Conservation (phyloP, 2,329 filamentous ascomycete genomes). For the Celoporthe dispersa region DNA sequence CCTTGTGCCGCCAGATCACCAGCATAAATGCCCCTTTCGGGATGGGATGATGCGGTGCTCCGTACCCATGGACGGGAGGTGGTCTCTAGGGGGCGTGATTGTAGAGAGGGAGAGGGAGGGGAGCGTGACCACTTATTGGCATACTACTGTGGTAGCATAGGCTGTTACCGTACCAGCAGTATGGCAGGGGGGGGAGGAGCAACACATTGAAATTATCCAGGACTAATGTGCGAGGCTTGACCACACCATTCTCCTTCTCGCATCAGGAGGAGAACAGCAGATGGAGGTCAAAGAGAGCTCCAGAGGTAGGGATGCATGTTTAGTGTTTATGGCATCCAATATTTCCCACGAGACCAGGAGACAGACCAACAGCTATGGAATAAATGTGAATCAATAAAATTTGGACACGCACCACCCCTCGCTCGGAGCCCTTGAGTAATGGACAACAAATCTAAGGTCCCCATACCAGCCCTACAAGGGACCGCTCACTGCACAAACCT, state of each 20-base stretch:
- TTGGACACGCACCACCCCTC: neutral
- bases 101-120: conserved; percentile 14
- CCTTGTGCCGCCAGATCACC: conserved; percentile 22
- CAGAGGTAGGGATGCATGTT: neutral
- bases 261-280: too few relatives aligned
- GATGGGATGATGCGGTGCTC: conserved; percentile 1
- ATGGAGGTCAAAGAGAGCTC: neutral
- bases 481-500: neutral
- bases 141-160: conserved; percentile 3
- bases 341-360: too few relatives aligned
- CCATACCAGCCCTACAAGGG: conserved; percentile 6
- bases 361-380: neutral
- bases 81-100: conserved; percentile 20
- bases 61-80: conserved; percentile 7
- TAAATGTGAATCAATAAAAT: neutral
- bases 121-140: conserved; percentile 24
- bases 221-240: neutral
- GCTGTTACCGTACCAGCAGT: neutral
- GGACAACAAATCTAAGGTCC: neutral
- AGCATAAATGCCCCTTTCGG: conserved; percentile 19
- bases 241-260: neutral
- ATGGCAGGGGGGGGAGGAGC: too few relatives aligned
- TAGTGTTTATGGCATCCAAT: too few relatives aligned
- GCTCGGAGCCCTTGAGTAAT: neutral
- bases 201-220: neutral